phyloP scores from a whole-genome alignment of 345 rosid genomes.

The Cochlearia excelsa region DNA sequence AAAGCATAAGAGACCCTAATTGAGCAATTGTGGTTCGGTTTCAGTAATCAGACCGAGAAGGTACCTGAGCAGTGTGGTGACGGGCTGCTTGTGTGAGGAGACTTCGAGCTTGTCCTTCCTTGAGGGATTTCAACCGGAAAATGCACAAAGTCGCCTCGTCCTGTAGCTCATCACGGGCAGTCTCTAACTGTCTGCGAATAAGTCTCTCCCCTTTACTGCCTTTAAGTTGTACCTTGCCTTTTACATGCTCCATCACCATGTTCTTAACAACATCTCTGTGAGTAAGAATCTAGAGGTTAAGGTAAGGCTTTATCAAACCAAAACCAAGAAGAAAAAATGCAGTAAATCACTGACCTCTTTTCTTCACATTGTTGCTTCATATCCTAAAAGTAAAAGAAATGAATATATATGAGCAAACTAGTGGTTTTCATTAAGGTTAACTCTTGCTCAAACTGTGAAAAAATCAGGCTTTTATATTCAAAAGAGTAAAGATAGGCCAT shows the following conservation, averaged over 20 bases:
- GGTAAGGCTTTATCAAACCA: conserved; percentile 14
- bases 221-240: conserved; percentile 74
- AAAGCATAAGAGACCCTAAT: conserved; percentile 11
- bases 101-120: conserved; percentile 88
- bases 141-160: conserved; percentile 82
- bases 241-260: conserved; percentile 68
- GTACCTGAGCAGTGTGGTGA: conserved; percentile 97
- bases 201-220: conserved; percentile 61
- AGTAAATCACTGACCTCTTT: conserved; percentile 57
- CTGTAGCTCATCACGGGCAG: conserved; percentile 66
- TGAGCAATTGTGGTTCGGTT: conserved; percentile 2
- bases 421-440: conserved; percentile 2
- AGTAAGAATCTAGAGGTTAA: conserved; percentile 27
- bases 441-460: not conserved
- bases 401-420: not conserved
- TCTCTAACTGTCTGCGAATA: conserved; percentile 57
- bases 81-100: conserved; percentile 91
- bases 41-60: conserved; percentile 9
- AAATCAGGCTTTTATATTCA: not conserved
- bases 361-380: conserved; percentile 98
- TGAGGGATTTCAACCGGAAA: conserved; percentile 86
- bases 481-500: conserved; percentile 12
- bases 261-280: conserved; percentile 65
- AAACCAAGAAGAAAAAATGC: conserved; percentile 19
- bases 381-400: conserved; percentile 53